phyloP scores from a whole-genome alignment of 1,139 yeast genomes.

The Kodamaea sp. region DNA sequence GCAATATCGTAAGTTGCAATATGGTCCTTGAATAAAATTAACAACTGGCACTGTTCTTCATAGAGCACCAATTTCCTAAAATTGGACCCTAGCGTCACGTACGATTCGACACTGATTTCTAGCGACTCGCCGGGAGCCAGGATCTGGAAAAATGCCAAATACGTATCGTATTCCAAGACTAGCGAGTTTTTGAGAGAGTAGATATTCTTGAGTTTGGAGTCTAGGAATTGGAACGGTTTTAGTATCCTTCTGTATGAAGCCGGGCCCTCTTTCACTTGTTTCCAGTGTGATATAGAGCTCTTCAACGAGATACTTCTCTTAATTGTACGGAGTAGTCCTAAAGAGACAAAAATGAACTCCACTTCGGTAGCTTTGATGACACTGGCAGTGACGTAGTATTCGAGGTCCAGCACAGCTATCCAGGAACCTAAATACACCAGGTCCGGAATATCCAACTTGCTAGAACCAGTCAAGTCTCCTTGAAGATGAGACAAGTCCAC shows the following conservation, averaged over 20 bases:
- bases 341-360: conserved; percentile 20
- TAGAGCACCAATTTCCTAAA: conserved; percentile 1
- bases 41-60: not conserved
- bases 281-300: conserved; percentile 3
- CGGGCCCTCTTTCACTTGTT: conserved; percentile 1
- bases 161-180: conserved; percentile 1
- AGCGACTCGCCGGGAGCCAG: not conserved
- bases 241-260: conserved; percentile 2
- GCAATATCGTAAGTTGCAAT: conserved; percentile 13
- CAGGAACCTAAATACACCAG: conserved; percentile 6
- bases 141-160: conserved; percentile 2
- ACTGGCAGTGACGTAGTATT: conserved; percentile 18
- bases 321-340: conserved; percentile 20
- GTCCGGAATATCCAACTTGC: not conserved
- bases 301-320: conserved; percentile 5
- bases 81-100: conserved; percentile 1
- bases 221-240: not conserved
- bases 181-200: not conserved
- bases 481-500: conserved; percentile 1
- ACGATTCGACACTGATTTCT: not conserved
- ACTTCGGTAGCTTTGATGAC: conserved; percentile 9
- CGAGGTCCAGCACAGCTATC: conserved; percentile 10
- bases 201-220: conserved; percentile 1
- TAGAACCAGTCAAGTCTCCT: not conserved
- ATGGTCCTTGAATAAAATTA: conserved; percentile 12